Conservation (phyloP, 1,284 basidiomycete genomes). For the Malassezia restricta region DNA sequence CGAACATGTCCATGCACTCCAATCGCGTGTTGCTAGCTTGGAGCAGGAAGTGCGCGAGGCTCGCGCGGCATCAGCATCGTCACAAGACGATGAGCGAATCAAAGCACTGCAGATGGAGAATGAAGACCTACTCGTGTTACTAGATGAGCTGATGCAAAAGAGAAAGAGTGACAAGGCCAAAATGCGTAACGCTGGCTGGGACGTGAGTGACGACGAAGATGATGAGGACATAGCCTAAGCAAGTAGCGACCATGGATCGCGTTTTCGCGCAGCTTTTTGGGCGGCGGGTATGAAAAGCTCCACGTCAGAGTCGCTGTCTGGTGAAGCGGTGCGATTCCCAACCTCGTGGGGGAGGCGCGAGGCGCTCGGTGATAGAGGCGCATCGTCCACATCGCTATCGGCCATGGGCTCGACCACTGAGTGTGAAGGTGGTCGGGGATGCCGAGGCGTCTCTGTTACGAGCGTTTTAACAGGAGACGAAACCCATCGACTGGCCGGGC, state of each 20-base stretch:
- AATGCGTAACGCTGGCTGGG: constrained; percentile 62
- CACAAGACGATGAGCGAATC: not conserved
- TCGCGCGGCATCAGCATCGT: not conserved
- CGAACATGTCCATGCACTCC: not conserved
- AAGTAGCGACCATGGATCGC: not conserved
- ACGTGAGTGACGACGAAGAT: constrained; percentile 58
- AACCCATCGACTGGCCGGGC: constrained; percentile 2
- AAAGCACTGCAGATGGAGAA: constrained; percentile 53
- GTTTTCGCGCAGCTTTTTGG: not conserved
- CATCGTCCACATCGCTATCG: not conserved
- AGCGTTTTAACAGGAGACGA: constrained; percentile 1
- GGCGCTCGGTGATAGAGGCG: not conserved
- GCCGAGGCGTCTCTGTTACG: constrained; percentile 10
- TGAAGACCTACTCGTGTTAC: constrained; percentile 78
- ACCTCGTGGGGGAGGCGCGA: not conserved
- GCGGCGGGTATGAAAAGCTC: constrained; percentile 9
- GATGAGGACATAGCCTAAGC: constrained; percentile 52
- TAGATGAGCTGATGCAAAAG: constrained; percentile 83
- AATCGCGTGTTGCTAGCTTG: not conserved
- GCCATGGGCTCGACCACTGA: not conserved
- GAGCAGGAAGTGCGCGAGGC: not conserved
- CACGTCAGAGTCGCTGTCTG: constrained; percentile 1
- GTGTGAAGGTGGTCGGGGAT: not conserved
- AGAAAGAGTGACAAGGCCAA: constrained; percentile 65
- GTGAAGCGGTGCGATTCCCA: not conserved